These are phyloP conservation scores for Claviceps spartinae DNA, from an alignment of 2,329 filamentous ascomycete genomes.

Conservation along the genomic window DNA sequence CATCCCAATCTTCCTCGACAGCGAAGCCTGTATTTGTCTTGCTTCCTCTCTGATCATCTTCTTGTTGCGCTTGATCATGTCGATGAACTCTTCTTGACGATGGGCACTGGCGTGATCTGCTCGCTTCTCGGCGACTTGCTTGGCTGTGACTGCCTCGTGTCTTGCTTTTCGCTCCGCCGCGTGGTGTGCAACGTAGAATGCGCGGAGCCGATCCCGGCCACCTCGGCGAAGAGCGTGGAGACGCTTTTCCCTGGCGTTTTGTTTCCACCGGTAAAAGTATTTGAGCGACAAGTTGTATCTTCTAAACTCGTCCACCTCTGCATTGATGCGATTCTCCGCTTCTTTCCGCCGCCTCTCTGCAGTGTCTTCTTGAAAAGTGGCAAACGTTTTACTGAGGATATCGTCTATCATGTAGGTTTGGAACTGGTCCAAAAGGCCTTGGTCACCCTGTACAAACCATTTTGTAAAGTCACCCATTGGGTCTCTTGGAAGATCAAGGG, in stretches of 20 bases:
- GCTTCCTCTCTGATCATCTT: constrained; percentile 15
- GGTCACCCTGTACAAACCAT: constrained; percentile 42
- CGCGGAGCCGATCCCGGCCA: constrained; percentile 36
- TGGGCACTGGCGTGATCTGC: constrained; percentile 16
- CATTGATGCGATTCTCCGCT: constrained; percentile 33
- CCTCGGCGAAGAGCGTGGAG: constrained; percentile 36
- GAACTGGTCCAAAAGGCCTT: constrained; percentile 39
- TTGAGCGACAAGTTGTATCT: constrained; percentile 36
- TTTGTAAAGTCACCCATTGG: constrained; percentile 34
- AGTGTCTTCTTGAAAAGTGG: constrained; percentile 26
- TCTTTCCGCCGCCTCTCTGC: constrained; percentile 29
- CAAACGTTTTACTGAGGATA: constrained; percentile 28
- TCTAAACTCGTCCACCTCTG: constrained; percentile 34
- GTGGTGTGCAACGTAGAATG: constrained; percentile 28
- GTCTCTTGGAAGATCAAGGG: constrained; percentile 19
- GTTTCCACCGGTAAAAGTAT: constrained; percentile 44
- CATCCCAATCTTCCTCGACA: constrained; percentile 24
- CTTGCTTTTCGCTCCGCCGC: constrained; percentile 19
- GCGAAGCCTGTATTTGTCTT: constrained; percentile 25
- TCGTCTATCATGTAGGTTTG: constrained; percentile 30
- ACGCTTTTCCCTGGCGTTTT: constrained; percentile 32
- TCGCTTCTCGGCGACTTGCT: constrained; percentile 13
- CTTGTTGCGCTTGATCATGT: constrained; percentile 19
- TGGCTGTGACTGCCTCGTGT: constrained; percentile 21
- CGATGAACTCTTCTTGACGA: constrained; percentile 21